Base-by-base conservation (phyloP, 192 early-diverging fungal species). In the Phlyctochytrium bullatum region DNA sequence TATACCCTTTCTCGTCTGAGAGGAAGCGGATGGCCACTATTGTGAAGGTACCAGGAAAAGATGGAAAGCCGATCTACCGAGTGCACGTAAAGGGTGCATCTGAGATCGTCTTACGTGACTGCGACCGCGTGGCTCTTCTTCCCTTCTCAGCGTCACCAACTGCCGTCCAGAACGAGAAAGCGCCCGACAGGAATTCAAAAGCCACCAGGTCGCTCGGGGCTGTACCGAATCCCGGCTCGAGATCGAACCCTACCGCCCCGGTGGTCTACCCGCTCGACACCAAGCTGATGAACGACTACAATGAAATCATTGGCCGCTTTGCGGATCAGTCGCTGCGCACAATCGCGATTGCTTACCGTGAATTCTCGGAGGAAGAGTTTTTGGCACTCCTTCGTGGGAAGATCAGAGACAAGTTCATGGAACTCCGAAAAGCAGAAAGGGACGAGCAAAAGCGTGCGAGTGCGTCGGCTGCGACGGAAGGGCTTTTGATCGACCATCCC, bases 1-100 rank as follows among this genome's bases (percentile, higher is more conserved):
- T 96, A 3, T 90, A 84, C 67, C 95, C 98, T 0, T 99, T 99
- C 77, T 91, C 86, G 64, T 93, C 91, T 6, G 91, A 91, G 63
- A 86, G 90, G 63, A 99, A 99, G 76, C 79, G 89, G 6, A 98
- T 98, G 96, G 88, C 89, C 14, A 91, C 92, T 2, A 77, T 97
- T 2, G 82, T 94, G 52, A 78, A 81, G 40, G 20, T 20, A 47
- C 6, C 40, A 14, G 40, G 40, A 20, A 71, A 87, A 31, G 73
- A 76, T 27, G 54, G 54, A 32, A 20, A 65, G 36, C 23, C 27
- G 52, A 4, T 80, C 12, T 71, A 88, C 73, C 88, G 90, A 3
- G 72, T 96, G 50, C 91, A 90, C 69, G 90, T 94, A 63, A 99
- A 99, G 82, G 97, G 97, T 33, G 97, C 97, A 3, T 27, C 64